Conservation (phyloP, 495 filamentous ascomycete genomes). For the Talaromyces thailandensis region DNA sequence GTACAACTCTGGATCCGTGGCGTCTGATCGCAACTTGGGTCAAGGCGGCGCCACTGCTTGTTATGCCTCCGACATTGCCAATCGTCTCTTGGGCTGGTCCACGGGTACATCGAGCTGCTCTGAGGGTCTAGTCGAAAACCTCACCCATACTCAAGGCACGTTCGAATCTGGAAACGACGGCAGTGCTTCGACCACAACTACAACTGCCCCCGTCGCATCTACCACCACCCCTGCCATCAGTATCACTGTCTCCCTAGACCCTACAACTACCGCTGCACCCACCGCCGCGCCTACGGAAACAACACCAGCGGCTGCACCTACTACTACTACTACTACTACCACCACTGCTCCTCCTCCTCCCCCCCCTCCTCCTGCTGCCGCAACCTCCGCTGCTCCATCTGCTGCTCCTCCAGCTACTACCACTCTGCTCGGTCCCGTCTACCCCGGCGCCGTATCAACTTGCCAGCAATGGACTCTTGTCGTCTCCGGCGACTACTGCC, state of each 20-base stretch:
- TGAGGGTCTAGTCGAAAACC: background rate
- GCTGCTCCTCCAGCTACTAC: background rate
- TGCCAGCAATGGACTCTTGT: conserved; percentile 38
- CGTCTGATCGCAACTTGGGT: conserved; percentile 34
- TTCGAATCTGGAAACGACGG: background rate
- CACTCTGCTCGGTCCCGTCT: background rate
- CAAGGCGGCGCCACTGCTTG: conserved; percentile 43
- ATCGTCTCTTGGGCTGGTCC: conserved; percentile 45
- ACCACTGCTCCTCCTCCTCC: no score
- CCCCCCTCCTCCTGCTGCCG: background rate
- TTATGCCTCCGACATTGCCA: conserved; percentile 49
- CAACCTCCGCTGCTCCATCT: background rate
- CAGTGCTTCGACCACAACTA: background rate
- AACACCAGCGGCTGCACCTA: background rate
- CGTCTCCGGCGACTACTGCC: conserved; percentile 30
- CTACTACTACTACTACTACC: background rate
- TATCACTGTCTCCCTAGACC: background rate
- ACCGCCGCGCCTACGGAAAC: background rate
- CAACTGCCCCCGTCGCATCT: background rate
- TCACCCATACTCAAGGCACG: background rate
- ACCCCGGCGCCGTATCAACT: background rate
- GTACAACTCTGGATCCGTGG: conserved; percentile 51
- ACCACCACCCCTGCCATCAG: background rate
- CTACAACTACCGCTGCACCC: background rate
- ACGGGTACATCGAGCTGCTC: conserved; percentile 16